A percentile compares a stretch with the other conserved stretches of the same genome.
phyloP scores from a whole-genome alignment of 2,329 filamentous ascomycete species.

The Neurospora crassa region DNA sequence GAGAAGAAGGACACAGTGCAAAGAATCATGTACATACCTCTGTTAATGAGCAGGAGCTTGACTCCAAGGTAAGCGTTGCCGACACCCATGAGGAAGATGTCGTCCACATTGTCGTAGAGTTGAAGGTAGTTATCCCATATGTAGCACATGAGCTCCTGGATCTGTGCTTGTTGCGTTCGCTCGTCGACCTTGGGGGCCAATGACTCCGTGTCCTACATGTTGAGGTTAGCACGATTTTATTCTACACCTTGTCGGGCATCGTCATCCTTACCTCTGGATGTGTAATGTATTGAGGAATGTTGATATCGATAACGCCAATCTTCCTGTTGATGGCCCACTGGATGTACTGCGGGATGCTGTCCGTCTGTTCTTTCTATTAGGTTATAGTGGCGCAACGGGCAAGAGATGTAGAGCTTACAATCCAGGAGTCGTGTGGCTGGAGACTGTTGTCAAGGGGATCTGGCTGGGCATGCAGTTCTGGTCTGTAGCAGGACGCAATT shows the following conservation, averaged over 20 bases:
- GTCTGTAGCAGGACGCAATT: constrained; percentile 32
- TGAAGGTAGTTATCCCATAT: constrained; percentile 98
- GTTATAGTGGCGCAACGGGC: background rate
- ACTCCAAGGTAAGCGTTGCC: constrained; percentile 84
- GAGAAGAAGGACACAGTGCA: background rate
- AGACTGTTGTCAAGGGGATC: constrained; percentile 62
- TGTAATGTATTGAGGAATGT: constrained; percentile 71
- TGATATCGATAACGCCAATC: constrained; percentile 84
- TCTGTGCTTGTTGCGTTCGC: constrained; percentile 44
- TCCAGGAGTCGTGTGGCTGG: constrained; percentile 77
- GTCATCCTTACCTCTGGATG: constrained; percentile 41
- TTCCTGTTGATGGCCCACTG: constrained; percentile 69
- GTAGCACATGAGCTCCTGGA: constrained; percentile 69
- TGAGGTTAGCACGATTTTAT: background rate
- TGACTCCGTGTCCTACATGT: constrained; percentile 33
- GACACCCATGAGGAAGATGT: constrained; percentile 79
- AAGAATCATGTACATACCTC: constrained; percentile 41
- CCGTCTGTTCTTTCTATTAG: constrained; percentile 49
- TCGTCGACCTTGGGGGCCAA: constrained; percentile 36
- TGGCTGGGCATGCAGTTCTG: constrained; percentile 58
- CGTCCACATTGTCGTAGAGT: constrained; percentile 53
- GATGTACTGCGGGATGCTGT: constrained; percentile 71
- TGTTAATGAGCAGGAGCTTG: constrained; percentile 67
- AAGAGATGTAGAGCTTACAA: constrained; percentile 50
- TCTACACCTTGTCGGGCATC: background rate